Evolutionary conservation across 2,329 filamentous ascomycete species (phyloP), one percentile per base, ranked within the genome.

Genomic region (Nemania sp.): DNA sequence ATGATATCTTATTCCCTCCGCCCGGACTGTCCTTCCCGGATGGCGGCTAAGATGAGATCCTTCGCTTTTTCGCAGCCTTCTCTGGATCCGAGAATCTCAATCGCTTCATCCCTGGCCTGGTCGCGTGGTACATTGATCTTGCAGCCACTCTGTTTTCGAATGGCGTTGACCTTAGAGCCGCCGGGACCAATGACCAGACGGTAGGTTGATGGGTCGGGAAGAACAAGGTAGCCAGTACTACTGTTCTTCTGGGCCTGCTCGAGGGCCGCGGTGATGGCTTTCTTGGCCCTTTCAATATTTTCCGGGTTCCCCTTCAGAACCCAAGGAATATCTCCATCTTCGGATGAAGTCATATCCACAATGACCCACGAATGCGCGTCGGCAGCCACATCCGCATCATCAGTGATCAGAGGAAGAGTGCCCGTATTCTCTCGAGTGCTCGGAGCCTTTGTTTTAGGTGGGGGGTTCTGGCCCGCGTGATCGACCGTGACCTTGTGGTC

Each of bases 51-150:
- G 63, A 99, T 97, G 74, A 96, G 82, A 61, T 96, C 88, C 79
- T 90, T 92, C 51, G 95, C 95, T 75, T 90, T 84, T 77, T 97
- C 91, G 39, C 96, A 87, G 12, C 91, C 92, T 15, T 92, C 90
- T 72, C 85, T 85, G 57, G 83, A 85, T 40, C 95, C 95, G 37
- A 89, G 82, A 70, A 99, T 90, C 79, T 97, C 92, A 73, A 99
- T 97, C 3, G 94, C 91, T 76, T 97, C 93, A 50, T 84, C 83
- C 65, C 79, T 80, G 47, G 80, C 80, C 76, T 96, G 90, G 71
- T 91, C 89, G 67, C 91, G 88, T 20, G 95, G 95, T 42, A 99
- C 94, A 66, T 93, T 92, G 74, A 99, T 96, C 78, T 90, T 92
- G 78, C 93, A 97, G 57, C 90, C 91, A 53, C 92, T 97, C 80